phyloP scores from a whole-genome alignment of 306 rosid species.

The Malus sieversii region DNA sequence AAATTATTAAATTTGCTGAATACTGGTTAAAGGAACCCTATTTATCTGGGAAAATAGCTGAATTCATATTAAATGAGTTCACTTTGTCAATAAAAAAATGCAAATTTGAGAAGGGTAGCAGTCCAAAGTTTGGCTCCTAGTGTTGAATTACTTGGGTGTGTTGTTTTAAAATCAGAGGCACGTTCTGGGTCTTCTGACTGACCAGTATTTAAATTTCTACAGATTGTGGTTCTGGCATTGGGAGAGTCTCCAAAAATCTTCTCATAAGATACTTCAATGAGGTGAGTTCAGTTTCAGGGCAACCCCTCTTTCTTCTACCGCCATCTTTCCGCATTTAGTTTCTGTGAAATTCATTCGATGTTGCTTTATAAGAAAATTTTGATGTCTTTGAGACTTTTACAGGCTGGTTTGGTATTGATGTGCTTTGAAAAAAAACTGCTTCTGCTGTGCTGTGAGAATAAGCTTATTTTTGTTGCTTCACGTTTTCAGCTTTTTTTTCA shows the following conservation, averaged over 20 bases:
- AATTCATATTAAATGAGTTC: background rate
- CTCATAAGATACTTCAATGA: constrained; percentile 77
- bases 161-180: constrained; percentile 1
- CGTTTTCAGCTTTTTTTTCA: too few relatives aligned
- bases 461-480: too few relatives aligned
- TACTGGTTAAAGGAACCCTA: background rate
- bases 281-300: constrained; percentile 40
- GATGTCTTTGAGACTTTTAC: background rate
- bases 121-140: background rate
- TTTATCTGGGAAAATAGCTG: background rate
- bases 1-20: background rate
- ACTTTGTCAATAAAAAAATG: background rate
- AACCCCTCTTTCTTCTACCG: background rate
- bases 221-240: constrained; percentile 99
- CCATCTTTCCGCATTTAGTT: background rate
- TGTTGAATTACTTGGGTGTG: background rate
- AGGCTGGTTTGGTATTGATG: too few relatives aligned
- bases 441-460: too few relatives aligned
- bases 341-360: background rate
- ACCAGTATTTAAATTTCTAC: constrained; percentile 14
- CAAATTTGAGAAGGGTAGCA: background rate
- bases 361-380: background rate
- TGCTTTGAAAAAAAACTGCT: too few relatives aligned
- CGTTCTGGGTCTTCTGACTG: constrained; percentile 9
- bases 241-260: constrained; percentile 82